Evolutionary conservation across 352 stramenopile genomes (phyloP).

Genomic region (Globisporangium carolinianum): DNA sequence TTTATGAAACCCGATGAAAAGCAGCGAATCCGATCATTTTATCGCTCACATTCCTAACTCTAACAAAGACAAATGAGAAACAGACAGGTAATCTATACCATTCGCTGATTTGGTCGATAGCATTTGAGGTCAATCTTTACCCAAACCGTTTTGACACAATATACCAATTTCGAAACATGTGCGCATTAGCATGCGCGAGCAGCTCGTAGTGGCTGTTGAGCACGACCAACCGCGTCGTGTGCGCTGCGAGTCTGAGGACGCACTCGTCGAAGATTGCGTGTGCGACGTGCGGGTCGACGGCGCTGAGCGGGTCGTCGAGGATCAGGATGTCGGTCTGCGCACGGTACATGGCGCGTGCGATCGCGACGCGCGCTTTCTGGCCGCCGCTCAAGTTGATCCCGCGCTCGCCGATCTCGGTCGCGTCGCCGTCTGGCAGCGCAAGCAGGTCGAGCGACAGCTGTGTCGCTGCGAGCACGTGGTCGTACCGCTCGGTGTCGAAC

Average conservation of each 20-base stretch:
- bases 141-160: no score
- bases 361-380: conserved; percentile 66
- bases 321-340: conserved; percentile 85
- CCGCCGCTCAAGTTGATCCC: conserved; percentile 57
- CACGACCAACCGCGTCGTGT: conserved; percentile 84
- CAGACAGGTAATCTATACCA: no score
- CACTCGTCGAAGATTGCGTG: conserved; percentile 90
- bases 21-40: no score
- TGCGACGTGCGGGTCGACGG: conserved; percentile 93
- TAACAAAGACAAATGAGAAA: no score
- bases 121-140: no score
- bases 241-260: conserved; percentile 50
- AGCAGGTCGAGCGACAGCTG: conserved; percentile 36
- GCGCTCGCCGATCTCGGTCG: conserved; percentile 51
- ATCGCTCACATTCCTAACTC: no score
- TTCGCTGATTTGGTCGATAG: no score
- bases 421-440: conserved; percentile 43
- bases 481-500: conserved; percentile 31
- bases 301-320: conserved; percentile 92
- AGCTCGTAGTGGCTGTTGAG: conserved; percentile 92
- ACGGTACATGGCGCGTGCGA: conserved; percentile 91
- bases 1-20: no score
- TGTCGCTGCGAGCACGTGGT: conserved; percentile 22
- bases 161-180: no score
- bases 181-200: conserved; percentile 24